Base-by-base conservation (phyloP, 1,284 basidiomycete genomes). In the Trichosporon sp. region DNA sequence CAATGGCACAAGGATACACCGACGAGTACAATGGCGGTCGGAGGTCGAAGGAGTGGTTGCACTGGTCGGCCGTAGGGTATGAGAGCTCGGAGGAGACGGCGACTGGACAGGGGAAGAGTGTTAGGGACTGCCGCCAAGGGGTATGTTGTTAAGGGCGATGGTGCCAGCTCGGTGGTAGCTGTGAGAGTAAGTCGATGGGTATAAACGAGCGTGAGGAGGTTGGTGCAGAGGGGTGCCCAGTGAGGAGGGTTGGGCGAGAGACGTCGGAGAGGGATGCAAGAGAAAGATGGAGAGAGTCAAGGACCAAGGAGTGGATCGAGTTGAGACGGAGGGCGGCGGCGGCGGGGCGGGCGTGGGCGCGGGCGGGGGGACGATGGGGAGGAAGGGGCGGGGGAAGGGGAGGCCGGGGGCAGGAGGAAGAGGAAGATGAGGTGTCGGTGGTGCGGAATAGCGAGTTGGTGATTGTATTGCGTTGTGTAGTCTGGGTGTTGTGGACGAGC, bases 171-270 rank as follows among this genome's bases (percentile, higher is more conserved):
- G 29, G 18, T 18, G 56, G 56, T 31, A 31, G 18, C 27, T 29
- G 56, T 18, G 31, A 60, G 27, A 32, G 56, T 56, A 18, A n/a
- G 56, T 15, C 56, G 56, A 31, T n/a, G 56, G 56, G 56, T 60
- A 60, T 60, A 60, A 60, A 60, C 56, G 56, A 60, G 56, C 15
- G 56, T n/a, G 32, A 31, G 56, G 56, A 25, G 47, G 47, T 51
- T 51, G 47, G 47, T 51, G 47, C 47, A 51, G 18, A 60, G 27
- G 32, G 18, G 56, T 15, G 29, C 18, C 27, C 27, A 12, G 56
- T 32, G 27, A 31, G 5, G 56, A n/a, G 56, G 27, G 18, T n/a
- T 18, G 18, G 56, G 29, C 18, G 56, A 60, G 8, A 31, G 56
- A 25, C 11, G 56, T 31, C 56, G 56, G 18, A 18, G 56, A 18